Evolutionary conservation across 345 rosid genomes (phyloP).

Genomic region (Atalantia buxifolia): DNA sequence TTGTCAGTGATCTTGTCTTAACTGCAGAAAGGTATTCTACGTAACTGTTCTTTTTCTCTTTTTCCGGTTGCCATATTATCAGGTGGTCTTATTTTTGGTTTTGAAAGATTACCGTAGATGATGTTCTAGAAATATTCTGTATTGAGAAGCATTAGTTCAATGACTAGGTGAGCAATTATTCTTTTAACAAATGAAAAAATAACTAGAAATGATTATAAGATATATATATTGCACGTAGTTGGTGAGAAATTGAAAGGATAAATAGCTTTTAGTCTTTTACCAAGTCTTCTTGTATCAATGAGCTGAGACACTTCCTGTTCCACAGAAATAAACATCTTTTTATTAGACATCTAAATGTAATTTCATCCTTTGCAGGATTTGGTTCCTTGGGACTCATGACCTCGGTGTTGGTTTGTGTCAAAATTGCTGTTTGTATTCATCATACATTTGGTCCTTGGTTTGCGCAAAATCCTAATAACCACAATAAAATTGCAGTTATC

Average conservation of each 20-base stretch:
- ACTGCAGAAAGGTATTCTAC: neutral
- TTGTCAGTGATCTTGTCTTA: neutral
- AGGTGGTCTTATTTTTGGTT: neutral
- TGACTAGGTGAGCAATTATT: neutral
- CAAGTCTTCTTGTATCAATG: neutral
- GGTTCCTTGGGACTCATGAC: slow-evolving; percentile 98
- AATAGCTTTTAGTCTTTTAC: neutral
- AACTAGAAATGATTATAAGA: neutral
- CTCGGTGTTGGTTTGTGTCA: slow-evolving; percentile 75
- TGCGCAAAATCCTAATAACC: neutral
- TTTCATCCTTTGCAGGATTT: slow-evolving; percentile 59
- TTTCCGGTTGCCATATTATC: neutral
- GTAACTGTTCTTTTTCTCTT: neutral
- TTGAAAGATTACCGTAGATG: neutral
- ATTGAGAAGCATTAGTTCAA: neutral
- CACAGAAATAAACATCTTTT: neutral
- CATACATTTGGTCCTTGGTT: neutral
- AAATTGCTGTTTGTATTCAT: neutral
- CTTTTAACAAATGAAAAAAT: neutral
- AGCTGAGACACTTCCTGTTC: neutral
- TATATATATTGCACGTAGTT: neutral
- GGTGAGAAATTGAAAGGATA: neutral
- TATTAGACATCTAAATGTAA: slow-evolving; percentile 6
- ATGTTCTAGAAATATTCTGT: neutral
- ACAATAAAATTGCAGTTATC: slow-evolving; percentile 55